Base-by-base conservation (phyloP, 2,329 filamentous ascomycete species). In the Aspergillus ochraceoroseus region DNA sequence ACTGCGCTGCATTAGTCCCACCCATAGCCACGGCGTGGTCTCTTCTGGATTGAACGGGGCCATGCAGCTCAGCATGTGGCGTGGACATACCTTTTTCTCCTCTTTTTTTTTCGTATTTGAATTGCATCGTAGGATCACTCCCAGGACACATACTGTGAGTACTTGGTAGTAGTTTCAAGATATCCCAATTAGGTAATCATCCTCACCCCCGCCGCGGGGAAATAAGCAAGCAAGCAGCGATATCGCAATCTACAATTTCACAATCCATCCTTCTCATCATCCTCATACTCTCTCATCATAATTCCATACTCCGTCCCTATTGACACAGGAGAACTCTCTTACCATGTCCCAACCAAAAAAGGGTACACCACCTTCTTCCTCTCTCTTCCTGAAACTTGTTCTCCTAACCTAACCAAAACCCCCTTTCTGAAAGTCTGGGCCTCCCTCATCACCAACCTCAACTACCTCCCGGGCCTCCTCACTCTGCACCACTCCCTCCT, bases 361-460 rank as follows among this genome's bases (percentile, higher is more conserved):
- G 38, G 34, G 32, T 35, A 32, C 20, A 25, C 23, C 13, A 12
- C 4, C 25, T 17, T 32, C 17, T 32, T 11, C 12, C 12, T 23
- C 9, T 33, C 23, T 11, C 29, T 29, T n/a, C 18, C 27, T 12
- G 9, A 9, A 9, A 22, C 15, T 29, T n/a, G 1, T 8, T 9
- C 12, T 11, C 8, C 5, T 4, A 15, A 22, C 15, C 17, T 19
- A 18, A 17, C 9, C 15, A 17, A 7, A 33, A 11, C 1, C 3
- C 17, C 19, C 9, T n/a, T n/a, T n/a, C n/a, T n/a, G 13, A 22
- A 33, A 86, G 87, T 90, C 59, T 94, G 87, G 86, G 87, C 85
- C 15, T 85, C 82, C 7, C 75, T 94, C 51, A 88, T 94, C 61
- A 94, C 87, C 44, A 94, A 92, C 67, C 80, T 79, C 33, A 74